Evolutionary conservation across 208 protist genomes (phyloP), one percentile per base, ranked within the genome.

Genomic region (Herpetomonas muscarum): DNA sequence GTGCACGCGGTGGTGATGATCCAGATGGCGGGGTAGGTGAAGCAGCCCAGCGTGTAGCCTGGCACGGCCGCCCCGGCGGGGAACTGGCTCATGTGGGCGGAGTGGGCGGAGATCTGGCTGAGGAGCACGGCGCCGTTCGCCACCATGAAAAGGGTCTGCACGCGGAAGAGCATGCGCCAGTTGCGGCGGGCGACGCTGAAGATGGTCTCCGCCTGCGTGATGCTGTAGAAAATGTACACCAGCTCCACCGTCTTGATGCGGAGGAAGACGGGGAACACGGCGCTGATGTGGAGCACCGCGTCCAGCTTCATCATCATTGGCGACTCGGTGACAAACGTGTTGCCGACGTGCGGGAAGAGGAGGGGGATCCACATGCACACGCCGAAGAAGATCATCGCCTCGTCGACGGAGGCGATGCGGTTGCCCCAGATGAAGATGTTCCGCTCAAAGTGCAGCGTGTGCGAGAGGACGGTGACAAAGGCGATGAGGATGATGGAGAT

Each of bases 341-440:
- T 51, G 53, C 37, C 51, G 46, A 90, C 31, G 3, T 47, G 26
- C 2, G 90, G 87, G 37, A 85, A 64, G 22, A 83, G 4, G 29
- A 89, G 52, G 15, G 83, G 75, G 26, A 87, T 67, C 81, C 84
- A 92, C 70, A 84, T 79, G 39, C 65, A 60, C 17, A 89, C 45
- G 21, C 70, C 76, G 54, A 96, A 96, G 70, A 90, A 81, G 47
- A 96, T 44, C 90, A 96, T 96, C 28, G 84, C 90, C 56, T 96
- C 90, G 56, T 96, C 90, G 2, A 93, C 87, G 41, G 83, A 80
- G 53, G 85, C 62, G 64, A 91, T 74, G 26, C 83, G 79, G 64
- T 90, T 93, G 30, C 90, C 90, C 80, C 82, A 93, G 52, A 93
- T 79, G 55, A 93, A 92, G 26, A 86, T 76, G 51, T 87, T 87